phyloP scores from a whole-genome alignment of 2,329 filamentous ascomycete species.

The Zymoseptoria brevis region DNA sequence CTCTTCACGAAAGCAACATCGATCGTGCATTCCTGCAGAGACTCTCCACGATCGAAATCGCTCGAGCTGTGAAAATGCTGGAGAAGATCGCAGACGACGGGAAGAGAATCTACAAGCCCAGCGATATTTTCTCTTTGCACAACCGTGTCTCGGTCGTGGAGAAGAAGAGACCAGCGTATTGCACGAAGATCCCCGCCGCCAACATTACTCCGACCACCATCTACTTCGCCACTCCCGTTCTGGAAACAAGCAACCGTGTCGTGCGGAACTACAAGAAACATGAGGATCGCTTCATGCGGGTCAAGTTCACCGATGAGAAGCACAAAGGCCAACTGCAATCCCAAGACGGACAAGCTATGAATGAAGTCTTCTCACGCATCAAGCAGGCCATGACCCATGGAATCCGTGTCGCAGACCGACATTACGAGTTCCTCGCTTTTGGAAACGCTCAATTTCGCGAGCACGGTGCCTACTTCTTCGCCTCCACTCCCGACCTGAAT shows the following conservation, averaged over 20 bases:
- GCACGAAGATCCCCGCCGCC: conserved; percentile 65
- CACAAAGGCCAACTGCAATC: conserved; percentile 35
- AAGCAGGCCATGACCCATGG: conserved; percentile 65
- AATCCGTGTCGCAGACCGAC: conserved; percentile 71
- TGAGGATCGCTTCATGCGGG: conserved; percentile 74
- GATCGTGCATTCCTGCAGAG: conserved; percentile 55
- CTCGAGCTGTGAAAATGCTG: conserved; percentile 55
- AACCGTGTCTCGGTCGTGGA: conserved; percentile 30
- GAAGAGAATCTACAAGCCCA: conserved; percentile 57
- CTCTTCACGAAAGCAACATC: conserved; percentile 70
- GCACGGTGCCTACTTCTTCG: conserved; percentile 88
- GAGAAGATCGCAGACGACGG: conserved; percentile 65
- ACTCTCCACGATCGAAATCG: conserved; percentile 46
- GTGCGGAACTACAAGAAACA: conserved; percentile 61
- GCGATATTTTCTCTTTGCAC: conserved; percentile 56
- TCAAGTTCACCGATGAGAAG: conserved; percentile 83
- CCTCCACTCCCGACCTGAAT: conserved; percentile 56
- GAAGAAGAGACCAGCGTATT: conserved; percentile 53
- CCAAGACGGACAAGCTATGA: conserved; percentile 26
- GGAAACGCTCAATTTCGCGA: conserved; percentile 94
- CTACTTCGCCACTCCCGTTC: conserved; percentile 64
- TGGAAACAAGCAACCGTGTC: conserved; percentile 84
- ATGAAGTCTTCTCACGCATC: conserved; percentile 61
- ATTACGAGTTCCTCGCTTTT: conserved; percentile 85
- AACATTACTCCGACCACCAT: conserved; percentile 78